Percentiles rank a stretch among this genome's conserved stretches.
phyloP scores from a whole-genome alignment of 495 filamentous ascomycete species.

The Sabuloglossum arenarium region DNA sequence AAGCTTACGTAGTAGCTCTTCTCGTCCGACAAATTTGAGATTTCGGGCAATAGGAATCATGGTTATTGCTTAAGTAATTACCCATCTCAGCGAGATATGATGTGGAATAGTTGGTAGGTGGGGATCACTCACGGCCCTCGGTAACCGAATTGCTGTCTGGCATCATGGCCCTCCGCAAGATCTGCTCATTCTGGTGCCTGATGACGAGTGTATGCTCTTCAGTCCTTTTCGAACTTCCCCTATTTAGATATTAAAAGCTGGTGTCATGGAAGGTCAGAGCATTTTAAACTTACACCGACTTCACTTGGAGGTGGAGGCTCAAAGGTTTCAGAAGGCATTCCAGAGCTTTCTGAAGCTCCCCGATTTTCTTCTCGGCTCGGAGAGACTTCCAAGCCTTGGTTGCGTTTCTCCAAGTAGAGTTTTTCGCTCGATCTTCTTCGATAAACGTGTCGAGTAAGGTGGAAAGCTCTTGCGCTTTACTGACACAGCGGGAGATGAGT shows the following conservation, averaged over 20 bases:
- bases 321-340: not conserved
- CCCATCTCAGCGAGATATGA: not conserved
- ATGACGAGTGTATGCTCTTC: not conserved
- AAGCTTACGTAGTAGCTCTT: slow-evolving; percentile 17
- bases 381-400: not conserved
- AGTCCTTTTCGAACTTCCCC: too few species aligned
- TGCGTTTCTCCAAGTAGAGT: not conserved
- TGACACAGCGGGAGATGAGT: not conserved
- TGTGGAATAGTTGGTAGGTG: not conserved
- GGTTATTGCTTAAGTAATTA: not conserved
- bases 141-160: not conserved
- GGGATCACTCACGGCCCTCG: not conserved
- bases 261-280: not conserved
- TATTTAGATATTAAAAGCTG: not conserved
- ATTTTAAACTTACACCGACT: not conserved
- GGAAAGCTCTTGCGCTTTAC: not conserved
- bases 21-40: slow-evolving; percentile 22
- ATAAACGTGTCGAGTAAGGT: not conserved
- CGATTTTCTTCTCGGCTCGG: not conserved
- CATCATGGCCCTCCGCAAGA: not conserved
- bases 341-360: not conserved
- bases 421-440: not conserved
- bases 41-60: slow-evolving; percentile 12
- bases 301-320: not conserved
- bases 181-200: not conserved